Conservation (phyloP, 208 protist species). For the Trypanosoma cruzi region DNA sequence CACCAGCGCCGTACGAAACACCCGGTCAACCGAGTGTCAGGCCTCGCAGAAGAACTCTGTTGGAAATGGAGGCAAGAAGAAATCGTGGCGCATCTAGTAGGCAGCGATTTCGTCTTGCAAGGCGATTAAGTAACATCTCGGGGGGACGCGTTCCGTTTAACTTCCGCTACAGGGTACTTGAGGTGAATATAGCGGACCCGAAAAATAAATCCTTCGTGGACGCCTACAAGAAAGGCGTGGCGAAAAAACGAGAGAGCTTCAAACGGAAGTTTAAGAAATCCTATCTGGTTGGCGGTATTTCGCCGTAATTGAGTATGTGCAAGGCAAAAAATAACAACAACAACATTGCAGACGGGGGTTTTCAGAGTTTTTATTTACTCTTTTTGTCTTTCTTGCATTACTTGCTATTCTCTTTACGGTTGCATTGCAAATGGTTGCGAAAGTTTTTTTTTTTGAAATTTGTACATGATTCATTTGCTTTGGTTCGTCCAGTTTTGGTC, state of each 20-base stretch:
- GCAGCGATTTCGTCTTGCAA: slow-evolving; percentile 61
- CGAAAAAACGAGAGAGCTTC: slow-evolving; percentile 61
- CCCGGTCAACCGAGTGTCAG: background rate
- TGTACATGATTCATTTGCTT: too few species aligned
- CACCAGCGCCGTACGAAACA: slow-evolving; percentile 19
- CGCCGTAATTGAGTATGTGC: background rate
- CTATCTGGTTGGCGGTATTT: slow-evolving; percentile 10
- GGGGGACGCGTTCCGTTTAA: slow-evolving; percentile 89
- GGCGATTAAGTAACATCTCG: slow-evolving; percentile 59
- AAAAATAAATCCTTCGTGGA: slow-evolving; percentile 49
- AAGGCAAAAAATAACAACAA: too few species aligned
- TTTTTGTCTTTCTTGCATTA: background rate
- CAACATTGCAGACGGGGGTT: too few species aligned
- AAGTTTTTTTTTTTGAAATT: too few species aligned
- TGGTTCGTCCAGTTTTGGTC: too few species aligned
- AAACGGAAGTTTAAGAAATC: slow-evolving; percentile 32
- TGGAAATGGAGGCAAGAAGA: slow-evolving; percentile 56
- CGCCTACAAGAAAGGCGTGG: slow-evolving; percentile 53
- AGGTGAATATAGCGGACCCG: slow-evolving; percentile 79
- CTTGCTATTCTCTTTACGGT: too few species aligned
- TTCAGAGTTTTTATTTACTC: background rate
- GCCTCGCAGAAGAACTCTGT: slow-evolving; percentile 33
- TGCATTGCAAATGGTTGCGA: too few species aligned
- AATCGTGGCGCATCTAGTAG: slow-evolving; percentile 74
- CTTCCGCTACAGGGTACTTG: slow-evolving; percentile 80